These are phyloP conservation scores for Boletellus ananas DNA, from an alignment of 768 basidiomycete genomes.

Conservation along the genomic window DNA sequence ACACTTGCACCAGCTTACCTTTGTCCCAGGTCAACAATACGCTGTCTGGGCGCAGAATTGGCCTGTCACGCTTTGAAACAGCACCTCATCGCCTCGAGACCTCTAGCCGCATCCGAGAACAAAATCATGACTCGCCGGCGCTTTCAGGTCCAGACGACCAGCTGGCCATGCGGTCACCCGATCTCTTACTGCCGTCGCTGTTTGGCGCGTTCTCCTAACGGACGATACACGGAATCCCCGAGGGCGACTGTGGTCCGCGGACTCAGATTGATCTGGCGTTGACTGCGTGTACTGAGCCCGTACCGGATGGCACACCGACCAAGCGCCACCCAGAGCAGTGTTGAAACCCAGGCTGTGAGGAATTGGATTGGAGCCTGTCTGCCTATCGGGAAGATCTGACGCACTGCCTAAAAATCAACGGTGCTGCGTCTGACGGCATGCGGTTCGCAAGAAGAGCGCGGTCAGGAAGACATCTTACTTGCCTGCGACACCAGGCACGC, in stretches of 20 bases:
- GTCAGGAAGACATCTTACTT: too few relatives aligned
- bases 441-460: too few relatives aligned
- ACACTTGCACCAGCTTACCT: slow-evolving; percentile 54
- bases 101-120: slow-evolving; percentile 82
- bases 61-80: slow-evolving; percentile 59
- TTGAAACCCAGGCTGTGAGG: too few relatives aligned
- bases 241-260: slow-evolving; percentile 42
- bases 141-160: slow-evolving; percentile 49
- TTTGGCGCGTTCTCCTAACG: slow-evolving; percentile 55
- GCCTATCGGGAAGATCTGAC: too few relatives aligned
- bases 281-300: slow-evolving; percentile 33
- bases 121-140: slow-evolving; percentile 77
- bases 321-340: too few relatives aligned
- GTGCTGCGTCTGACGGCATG: too few relatives aligned
- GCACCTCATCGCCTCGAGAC: slow-evolving; percentile 52
- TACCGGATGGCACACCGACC: too few relatives aligned
- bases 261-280: slow-evolving; percentile 30
- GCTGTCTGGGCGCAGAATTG: slow-evolving; percentile 88
- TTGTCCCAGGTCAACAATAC: slow-evolving; percentile 90
- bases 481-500: too few relatives aligned
- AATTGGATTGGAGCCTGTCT: too few relatives aligned
- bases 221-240: slow-evolving; percentile 71
- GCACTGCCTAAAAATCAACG: too few relatives aligned
- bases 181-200: slow-evolving; percentile 41
- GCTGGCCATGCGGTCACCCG: slow-evolving; percentile 17